These are phyloP conservation scores for Erysimum pusillum DNA, from an alignment of 441 rosid species.

Conservation along the genomic window DNA sequence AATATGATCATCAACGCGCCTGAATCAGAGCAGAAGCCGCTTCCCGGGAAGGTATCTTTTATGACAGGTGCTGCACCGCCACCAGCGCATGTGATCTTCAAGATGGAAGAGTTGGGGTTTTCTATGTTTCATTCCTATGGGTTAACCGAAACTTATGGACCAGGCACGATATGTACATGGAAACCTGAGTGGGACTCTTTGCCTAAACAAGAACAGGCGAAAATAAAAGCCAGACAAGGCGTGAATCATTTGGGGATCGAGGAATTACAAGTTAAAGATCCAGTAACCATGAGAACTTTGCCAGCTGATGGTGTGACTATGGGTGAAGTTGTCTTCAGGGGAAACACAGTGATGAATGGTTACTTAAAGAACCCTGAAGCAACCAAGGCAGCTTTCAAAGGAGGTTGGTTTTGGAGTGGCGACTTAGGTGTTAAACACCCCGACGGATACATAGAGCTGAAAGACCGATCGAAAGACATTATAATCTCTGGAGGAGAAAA, in stretches of 20 bases:
- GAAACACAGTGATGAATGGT: constrained; percentile 84
- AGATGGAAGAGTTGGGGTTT: constrained; percentile 75
- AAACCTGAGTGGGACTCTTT: constrained; percentile 75
- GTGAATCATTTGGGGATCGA: constrained; percentile 64
- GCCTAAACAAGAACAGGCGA: constrained; percentile 57
- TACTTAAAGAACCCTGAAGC: constrained; percentile 67
- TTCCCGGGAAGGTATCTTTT: constrained; percentile 63
- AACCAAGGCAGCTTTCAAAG: constrained; percentile 64
- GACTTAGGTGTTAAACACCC: constrained; percentile 75
- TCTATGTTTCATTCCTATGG: constrained; percentile 66
- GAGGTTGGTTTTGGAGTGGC: constrained; percentile 77
- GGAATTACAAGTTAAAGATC: constrained; percentile 66
- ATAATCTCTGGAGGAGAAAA: constrained; percentile 80
- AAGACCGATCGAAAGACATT: constrained; percentile 76
- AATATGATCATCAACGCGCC: constrained; percentile 68
- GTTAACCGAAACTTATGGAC: constrained; percentile 80
- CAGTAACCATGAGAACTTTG: constrained; percentile 62
- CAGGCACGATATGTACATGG: constrained; percentile 71
- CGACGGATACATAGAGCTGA: constrained; percentile 73
- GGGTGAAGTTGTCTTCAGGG: constrained; percentile 79
- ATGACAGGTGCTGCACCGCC: constrained; percentile 79
- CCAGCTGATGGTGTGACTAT: constrained; percentile 65
- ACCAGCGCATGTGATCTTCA: constrained; percentile 63
- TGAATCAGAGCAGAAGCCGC: constrained; percentile 50
- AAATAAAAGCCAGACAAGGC: constrained; percentile 71